phyloP scores from a whole-genome alignment of 371 early-diverging fungal genomes.

The Apophysomyces elegans region DNA sequence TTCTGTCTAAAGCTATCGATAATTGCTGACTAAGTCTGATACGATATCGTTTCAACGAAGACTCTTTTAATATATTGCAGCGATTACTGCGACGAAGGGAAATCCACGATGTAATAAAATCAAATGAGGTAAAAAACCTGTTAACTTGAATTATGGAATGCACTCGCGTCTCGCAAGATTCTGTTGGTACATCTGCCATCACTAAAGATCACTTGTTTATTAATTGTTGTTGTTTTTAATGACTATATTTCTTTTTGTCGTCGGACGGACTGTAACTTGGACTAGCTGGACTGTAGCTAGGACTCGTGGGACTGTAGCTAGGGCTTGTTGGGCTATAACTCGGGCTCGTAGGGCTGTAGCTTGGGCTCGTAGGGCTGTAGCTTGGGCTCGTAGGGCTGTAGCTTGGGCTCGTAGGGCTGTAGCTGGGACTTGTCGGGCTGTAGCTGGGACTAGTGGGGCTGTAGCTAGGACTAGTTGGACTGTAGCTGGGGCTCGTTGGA shows the following conservation, averaged over 20 bases:
- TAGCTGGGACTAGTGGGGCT: conserved; percentile 69
- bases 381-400: conserved; percentile 67
- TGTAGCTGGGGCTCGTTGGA: conserved; percentile 76
- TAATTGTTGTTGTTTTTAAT: conserved; percentile 13
- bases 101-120: background rate
- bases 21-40: background rate
- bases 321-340: conserved; percentile 67
- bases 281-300: conserved; percentile 55
- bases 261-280: conserved; percentile 71
- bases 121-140: background rate
- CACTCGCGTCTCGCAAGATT: background rate
- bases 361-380: conserved; percentile 71
- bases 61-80: background rate
- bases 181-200: conserved; percentile 7
- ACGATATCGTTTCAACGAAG: background rate
- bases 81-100: background rate
- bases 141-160: background rate
- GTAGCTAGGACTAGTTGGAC: conserved; percentile 78
- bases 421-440: conserved; percentile 54
- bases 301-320: conserved; percentile 75
- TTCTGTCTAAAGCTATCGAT: conserved; percentile 53
- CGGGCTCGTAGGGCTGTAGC: conserved; percentile 70
- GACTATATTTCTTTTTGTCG: conserved; percentile 22
- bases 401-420: conserved; percentile 64
- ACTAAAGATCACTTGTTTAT: conserved; percentile 3